phyloP scores from a whole-genome alignment of 495 filamentous ascomycete genomes.

The Arthonia radiata region DNA sequence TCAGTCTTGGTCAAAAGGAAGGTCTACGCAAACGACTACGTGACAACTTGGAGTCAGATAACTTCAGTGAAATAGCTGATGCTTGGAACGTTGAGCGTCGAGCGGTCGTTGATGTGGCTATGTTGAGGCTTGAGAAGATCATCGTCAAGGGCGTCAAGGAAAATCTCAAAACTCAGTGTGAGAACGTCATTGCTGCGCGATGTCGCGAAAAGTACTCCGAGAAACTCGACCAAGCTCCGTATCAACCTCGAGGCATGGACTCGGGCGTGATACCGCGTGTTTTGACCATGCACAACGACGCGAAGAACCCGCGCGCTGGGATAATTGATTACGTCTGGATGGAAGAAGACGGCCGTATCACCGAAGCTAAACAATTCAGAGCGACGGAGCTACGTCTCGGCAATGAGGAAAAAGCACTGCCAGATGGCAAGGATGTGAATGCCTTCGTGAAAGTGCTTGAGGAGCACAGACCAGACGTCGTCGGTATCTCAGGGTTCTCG shows the following conservation, averaged over 20 bases:
- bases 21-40: conserved; percentile 50
- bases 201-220: conserved; percentile 68
- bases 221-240: conserved; percentile 81
- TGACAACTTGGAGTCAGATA: conserved; percentile 70
- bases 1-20: conserved; percentile 48
- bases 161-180: conserved; percentile 69
- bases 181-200: conserved; percentile 57
- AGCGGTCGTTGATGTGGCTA: conserved; percentile 60
- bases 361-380: conserved; percentile 77
- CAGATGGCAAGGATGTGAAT: conserved; percentile 34
- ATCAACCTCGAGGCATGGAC: conserved; percentile 83
- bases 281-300: conserved; percentile 61
- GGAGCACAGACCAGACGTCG: conserved; percentile 63
- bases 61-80: conserved; percentile 83
- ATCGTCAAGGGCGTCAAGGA: conserved; percentile 84
- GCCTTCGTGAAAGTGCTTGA: conserved; percentile 48
- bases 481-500: conserved; percentile 74
- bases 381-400: conserved; percentile 44
- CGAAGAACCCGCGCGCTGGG: conserved; percentile 45
- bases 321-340: conserved; percentile 78
- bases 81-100: conserved; percentile 75
- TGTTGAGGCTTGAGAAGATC: conserved; percentile 55
- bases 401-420: conserved; percentile 36
- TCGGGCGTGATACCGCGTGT: conserved; percentile 73
- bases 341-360: conserved; percentile 71